These are phyloP conservation scores for Xenoacremonium recifei DNA, from an alignment of 2,329 filamentous ascomycete genomes.

Conservation along the genomic window DNA sequence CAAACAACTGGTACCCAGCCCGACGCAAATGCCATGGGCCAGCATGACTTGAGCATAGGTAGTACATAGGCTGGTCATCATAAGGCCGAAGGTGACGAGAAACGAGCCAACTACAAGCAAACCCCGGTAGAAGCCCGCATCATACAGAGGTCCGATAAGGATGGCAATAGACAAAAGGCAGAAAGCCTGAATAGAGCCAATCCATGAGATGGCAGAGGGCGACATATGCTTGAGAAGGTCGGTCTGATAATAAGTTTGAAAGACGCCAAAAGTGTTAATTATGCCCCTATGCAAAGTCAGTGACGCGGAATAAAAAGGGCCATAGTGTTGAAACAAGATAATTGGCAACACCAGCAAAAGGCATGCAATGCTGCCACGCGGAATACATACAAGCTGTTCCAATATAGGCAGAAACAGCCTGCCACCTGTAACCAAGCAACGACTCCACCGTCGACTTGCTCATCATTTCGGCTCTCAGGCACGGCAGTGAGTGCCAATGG, in stretches of 20 bases:
- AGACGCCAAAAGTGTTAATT: constrained; percentile 45
- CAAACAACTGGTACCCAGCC: constrained; percentile 34
- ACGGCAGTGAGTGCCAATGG: too few relatives aligned
- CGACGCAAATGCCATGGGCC: constrained; percentile 38
- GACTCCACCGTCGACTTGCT: too few relatives aligned
- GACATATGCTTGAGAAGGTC: constrained; percentile 30
- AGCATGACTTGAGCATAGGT: constrained; percentile 43
- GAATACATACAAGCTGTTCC: constrained; percentile 9
- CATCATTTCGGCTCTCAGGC: too few relatives aligned
- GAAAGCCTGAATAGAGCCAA: constrained; percentile 41
- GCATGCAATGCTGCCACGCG: not conserved
- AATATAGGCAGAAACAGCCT: constrained; percentile 9
- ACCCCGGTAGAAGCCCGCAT: constrained; percentile 39
- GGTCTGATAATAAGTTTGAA: constrained; percentile 43
- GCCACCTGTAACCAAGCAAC: constrained; percentile 10
- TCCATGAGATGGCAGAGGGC: constrained; percentile 44
- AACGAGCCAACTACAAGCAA: constrained; percentile 34
- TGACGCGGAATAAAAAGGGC: too few relatives aligned
- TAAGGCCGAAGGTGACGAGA: constrained; percentile 38
- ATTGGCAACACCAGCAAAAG: not conserved
- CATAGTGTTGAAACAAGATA: not conserved
- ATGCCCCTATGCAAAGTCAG: too few relatives aligned
- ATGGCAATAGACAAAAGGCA: constrained; percentile 40
- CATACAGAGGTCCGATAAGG: constrained; percentile 40
- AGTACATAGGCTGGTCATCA: constrained; percentile 45